These are phyloP conservation scores for Globisporangium echinulatum DNA, from an alignment of 352 stramenopile genomes.

Conservation along the genomic window DNA sequence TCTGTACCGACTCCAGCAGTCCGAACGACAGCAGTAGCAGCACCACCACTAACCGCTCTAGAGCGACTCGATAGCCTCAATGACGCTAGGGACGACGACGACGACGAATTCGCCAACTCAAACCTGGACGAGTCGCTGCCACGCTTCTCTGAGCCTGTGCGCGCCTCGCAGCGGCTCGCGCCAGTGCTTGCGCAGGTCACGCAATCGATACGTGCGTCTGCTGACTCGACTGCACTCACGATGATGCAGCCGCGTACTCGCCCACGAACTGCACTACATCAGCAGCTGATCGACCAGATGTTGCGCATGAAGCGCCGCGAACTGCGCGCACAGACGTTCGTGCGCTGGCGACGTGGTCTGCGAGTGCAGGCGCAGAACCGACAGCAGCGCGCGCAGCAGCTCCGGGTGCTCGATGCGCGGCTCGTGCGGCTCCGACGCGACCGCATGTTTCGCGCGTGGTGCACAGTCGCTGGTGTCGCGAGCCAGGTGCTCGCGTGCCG, in stretches of 20 bases:
- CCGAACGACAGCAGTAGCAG: too few species aligned
- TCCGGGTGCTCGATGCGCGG: slow-evolving; percentile 11
- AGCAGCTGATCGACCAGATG: slow-evolving; percentile 54
- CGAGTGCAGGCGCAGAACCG: slow-evolving; percentile 41
- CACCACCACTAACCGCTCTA: too few species aligned
- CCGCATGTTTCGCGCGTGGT: slow-evolving; percentile 33
- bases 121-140: slow-evolving; percentile 24
- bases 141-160: slow-evolving; percentile 24
- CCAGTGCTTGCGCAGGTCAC: not conserved
- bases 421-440: slow-evolving; percentile 27
- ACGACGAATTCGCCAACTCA: slow-evolving; percentile 4
- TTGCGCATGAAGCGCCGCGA: slow-evolving; percentile 36
- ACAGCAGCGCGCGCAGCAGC: slow-evolving; percentile 22
- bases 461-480: slow-evolving; percentile 13
- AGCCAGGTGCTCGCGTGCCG: slow-evolving; percentile 31
- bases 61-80: too few species aligned
- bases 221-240: too few species aligned
- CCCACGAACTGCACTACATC: slow-evolving; percentile 31
- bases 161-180: not conserved
- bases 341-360: slow-evolving; percentile 47
- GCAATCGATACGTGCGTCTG: not conserved
- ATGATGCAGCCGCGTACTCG: too few species aligned
- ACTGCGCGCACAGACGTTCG: slow-evolving; percentile 30
- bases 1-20: too few species aligned
- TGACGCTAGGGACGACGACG: not conserved